Evolutionary conservation across 495 filamentous ascomycete species (phyloP).

Genomic region (Hyphodiscus hymeniophilus): DNA sequence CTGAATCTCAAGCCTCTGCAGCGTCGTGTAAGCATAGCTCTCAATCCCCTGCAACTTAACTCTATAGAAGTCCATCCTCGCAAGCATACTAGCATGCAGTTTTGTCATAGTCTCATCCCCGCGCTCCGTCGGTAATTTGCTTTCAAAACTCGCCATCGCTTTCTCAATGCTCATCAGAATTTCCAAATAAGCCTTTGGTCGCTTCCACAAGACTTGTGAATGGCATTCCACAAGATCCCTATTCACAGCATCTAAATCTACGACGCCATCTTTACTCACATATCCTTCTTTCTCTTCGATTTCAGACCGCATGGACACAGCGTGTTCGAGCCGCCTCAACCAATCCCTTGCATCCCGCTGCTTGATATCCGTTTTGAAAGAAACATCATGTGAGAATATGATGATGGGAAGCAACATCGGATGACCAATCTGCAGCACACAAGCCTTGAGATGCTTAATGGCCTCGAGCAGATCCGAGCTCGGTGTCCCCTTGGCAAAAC

Average conservation of each 20-base stretch:
- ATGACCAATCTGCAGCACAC: conserved; percentile 36
- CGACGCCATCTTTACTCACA: conserved; percentile 36
- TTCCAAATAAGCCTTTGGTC: conserved; percentile 48
- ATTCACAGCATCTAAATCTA: conserved; percentile 47
- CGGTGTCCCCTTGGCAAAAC: conserved; percentile 44
- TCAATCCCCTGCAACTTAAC: conserved; percentile 48
- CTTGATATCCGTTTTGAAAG: conserved; percentile 38
- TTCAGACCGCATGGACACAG: conserved; percentile 47
- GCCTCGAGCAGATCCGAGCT: conserved; percentile 38
- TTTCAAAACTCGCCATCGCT: conserved; percentile 33
- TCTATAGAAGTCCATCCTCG: conserved; percentile 44
- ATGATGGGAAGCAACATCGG: conserved; percentile 46
- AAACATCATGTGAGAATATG: conserved; percentile 43
- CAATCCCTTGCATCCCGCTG: conserved; percentile 48
- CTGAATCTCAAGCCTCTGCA: conserved; percentile 44
- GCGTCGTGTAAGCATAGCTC: conserved; percentile 45
- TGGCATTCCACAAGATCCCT: conserved; percentile 50
- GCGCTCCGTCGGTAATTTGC: conserved; percentile 15
- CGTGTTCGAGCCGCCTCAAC: conserved; percentile 46
- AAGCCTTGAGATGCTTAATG: conserved; percentile 37
- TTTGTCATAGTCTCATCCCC: conserved; percentile 24
- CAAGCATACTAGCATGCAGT: conserved; percentile 35
- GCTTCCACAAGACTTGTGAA: conserved; percentile 47
- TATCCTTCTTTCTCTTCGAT: conserved; percentile 38
- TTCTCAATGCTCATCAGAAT: conserved; percentile 35